Base-by-base conservation (phyloP, 1,284 basidiomycete genomes). In the Malassezia pachydermatis region DNA sequence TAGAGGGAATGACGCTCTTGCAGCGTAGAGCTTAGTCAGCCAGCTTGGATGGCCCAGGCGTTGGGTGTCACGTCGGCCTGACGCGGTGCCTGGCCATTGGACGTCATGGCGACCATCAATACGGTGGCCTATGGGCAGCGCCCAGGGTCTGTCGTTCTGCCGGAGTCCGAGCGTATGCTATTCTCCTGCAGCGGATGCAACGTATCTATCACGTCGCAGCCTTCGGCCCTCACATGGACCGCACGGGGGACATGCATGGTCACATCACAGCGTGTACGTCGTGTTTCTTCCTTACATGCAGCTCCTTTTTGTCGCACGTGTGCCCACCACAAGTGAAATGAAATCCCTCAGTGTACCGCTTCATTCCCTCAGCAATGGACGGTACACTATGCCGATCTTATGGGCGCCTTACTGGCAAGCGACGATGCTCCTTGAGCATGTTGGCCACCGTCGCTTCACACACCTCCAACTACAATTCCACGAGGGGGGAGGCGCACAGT, bases 71-170 rank as follows among this genome's bases (percentile, higher is more conserved):
- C 17, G 7, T 6, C 23, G 17, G 4, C 36, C 22, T 3, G 20
- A 34, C 33, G 33, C 5, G 16, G 34, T 20, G 34, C 19, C 34
- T 22, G 34, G 29, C n/a, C 38, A 16, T 22, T 13, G n/a, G n/a
- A n/a, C n/a, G n/a, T n/a, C n/a, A 43, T 43, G 41, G 41, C 41
- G 19, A 33, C 41, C 20, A 20, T 43, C 32, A 43, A 43, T 13
- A 17, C 23, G n/a, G 14, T 14, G 6, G 20, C 29, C 13, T 30
- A 30, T 7, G 41, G 30, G 5, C 7, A 17, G 19, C 19, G 28
- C 11, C 7, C 5, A 2, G 28, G 24, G 4, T 33, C 42, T 16
- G 29, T 51, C 10, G 29, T 41, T 29, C 34, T 30, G 22, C 34
- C 16, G 44, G 35, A 23, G 9, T 9, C 16, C 6, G 42, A 46